Conservation (phyloP, 257 asterid species). For the Solanum gracilifrons region DNA sequence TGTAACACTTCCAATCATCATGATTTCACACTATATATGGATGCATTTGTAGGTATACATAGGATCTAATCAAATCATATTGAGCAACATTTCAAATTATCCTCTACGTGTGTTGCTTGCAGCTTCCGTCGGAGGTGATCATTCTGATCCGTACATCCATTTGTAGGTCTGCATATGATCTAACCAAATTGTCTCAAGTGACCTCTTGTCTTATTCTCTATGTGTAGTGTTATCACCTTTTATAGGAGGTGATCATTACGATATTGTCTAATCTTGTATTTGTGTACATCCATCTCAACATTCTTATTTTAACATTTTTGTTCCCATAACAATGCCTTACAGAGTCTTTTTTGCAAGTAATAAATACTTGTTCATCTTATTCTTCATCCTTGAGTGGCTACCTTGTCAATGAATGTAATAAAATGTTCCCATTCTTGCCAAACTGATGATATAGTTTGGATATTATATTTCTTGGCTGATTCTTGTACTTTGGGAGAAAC, state of each 20-base stretch:
- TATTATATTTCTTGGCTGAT: too few relatives aligned
- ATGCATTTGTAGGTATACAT: background rate
- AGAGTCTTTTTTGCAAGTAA: background rate
- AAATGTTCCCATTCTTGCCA: too few relatives aligned
- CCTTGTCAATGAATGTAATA: too few relatives aligned
- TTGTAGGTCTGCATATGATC: background rate
- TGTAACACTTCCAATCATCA: background rate
- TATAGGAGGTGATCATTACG: background rate
- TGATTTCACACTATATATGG: background rate
- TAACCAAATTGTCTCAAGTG: background rate
- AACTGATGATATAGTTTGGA: too few relatives aligned
- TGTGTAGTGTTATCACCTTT: background rate
- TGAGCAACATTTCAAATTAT: background rate
- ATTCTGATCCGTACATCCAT: background rate
- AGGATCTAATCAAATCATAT: background rate
- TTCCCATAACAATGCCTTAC: background rate
- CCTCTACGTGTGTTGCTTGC: background rate
- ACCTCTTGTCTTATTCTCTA: background rate
- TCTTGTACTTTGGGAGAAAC: too few relatives aligned
- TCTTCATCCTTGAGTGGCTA: too few relatives aligned
- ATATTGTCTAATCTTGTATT: background rate
- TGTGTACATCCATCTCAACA: background rate
- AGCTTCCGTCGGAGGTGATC: background rate
- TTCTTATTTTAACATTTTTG: background rate
- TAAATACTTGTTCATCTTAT: background rate